Conservation (phyloP, 2,329 filamentous ascomycete species). For the Trichoderma sp. region DNA sequence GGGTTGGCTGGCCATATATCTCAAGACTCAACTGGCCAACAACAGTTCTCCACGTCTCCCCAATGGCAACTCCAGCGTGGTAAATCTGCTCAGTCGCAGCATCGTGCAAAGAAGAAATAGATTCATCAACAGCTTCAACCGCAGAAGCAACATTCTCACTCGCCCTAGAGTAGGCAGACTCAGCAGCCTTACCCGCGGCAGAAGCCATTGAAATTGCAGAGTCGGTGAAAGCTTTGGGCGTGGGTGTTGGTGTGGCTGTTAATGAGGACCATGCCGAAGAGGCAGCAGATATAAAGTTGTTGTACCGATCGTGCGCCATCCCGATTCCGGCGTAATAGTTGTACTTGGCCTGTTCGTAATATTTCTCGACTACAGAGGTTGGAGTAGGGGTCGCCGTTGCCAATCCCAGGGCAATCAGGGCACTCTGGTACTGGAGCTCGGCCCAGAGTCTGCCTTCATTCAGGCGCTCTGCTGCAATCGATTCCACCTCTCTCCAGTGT, state of each 20-base stretch:
- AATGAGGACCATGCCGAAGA: conserved; percentile 63
- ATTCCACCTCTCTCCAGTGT: conserved; percentile 51
- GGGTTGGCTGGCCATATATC: conserved; percentile 67
- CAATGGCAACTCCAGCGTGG: conserved; percentile 37
- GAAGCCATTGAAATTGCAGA: conserved; percentile 50
- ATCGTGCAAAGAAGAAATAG: conserved; percentile 43
- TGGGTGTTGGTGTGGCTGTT: conserved; percentile 60
- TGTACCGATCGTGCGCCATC: conserved; percentile 73
- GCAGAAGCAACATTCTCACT: conserved; percentile 42
- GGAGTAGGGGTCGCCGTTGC: conserved; percentile 46
- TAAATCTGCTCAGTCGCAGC: conserved; percentile 41
- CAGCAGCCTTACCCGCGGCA: conserved; percentile 48
- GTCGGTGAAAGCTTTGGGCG: conserved; percentile 51
- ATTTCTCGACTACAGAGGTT: conserved; percentile 52
- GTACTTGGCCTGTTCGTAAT: conserved; percentile 58
- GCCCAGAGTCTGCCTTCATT: conserved; percentile 68
- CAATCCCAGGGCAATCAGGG: conserved; percentile 62
- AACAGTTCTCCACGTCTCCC: conserved; percentile 39
- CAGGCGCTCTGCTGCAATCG: conserved; percentile 67
- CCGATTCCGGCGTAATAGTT: conserved; percentile 78
- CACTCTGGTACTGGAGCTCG: conserved; percentile 66
- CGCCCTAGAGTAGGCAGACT: conserved; percentile 48
- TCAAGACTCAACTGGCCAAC: conserved; percentile 64
- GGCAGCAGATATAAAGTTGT: conserved; percentile 68
- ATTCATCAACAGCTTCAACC: conserved; percentile 38